phyloP scores from a whole-genome alignment of 805 yeast species.

The Brettanomyces sp. region DNA sequence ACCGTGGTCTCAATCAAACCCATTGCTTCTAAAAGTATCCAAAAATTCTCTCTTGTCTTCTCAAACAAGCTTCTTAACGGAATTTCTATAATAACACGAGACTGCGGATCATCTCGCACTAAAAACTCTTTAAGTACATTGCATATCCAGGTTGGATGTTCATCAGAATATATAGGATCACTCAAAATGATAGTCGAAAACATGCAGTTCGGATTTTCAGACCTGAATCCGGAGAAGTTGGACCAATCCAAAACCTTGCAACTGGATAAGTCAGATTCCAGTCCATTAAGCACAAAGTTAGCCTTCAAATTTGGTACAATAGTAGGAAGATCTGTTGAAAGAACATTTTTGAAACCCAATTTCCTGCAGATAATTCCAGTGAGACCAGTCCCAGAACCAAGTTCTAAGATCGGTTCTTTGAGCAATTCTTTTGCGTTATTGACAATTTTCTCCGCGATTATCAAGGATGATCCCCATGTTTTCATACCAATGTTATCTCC shows the following conservation, averaged over 20 bases:
- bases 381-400: constrained; percentile 96
- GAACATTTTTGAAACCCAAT: constrained; percentile 36
- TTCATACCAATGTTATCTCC: constrained; percentile 83
- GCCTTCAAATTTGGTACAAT: constrained; percentile 58
- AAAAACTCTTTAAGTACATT: constrained; percentile 47
- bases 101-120: constrained; percentile 12
- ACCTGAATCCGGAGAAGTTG: constrained; percentile 31
- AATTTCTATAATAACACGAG: constrained; percentile 58
- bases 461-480: constrained; percentile 91
- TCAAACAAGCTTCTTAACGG: constrained; percentile 67
- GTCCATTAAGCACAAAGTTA: constrained; percentile 48
- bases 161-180: constrained; percentile 81
- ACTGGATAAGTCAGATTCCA: constrained; percentile 10
- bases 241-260: constrained; percentile 69
- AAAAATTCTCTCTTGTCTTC: constrained; percentile 50
- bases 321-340: constrained; percentile 70
- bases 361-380: constrained; percentile 64
- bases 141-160: constrained; percentile 70
- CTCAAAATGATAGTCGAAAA: constrained; percentile 64
- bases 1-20: constrained; percentile 28
- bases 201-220: constrained; percentile 11
- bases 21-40: constrained; percentile 37
- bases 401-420: constrained; percentile 42
- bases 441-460: constrained; percentile 50
- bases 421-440: constrained; percentile 12